These are phyloP conservation scores for Macaranga tanarius DNA, from an alignment of 441 rosid species.

Conservation along the genomic window DNA sequence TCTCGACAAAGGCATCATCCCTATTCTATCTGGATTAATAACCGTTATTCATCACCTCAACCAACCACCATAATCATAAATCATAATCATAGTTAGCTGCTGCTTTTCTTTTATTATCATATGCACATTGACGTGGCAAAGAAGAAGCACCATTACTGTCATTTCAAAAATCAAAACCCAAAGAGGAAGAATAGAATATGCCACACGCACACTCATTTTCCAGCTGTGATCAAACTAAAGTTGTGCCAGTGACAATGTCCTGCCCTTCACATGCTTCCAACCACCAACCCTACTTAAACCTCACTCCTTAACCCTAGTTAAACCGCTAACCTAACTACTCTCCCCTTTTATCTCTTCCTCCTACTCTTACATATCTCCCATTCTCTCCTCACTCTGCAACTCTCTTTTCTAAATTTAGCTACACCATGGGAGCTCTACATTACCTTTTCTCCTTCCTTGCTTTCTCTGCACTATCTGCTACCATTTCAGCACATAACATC, in stretches of 20 bases:
- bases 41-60: neutral
- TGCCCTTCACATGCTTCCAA: conserved; percentile 9
- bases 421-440: neutral
- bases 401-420: neutral
- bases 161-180: neutral
- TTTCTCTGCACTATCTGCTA: conserved; percentile 28
- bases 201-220: conserved; percentile 3
- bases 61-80: no score
- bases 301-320: conserved; percentile 1
- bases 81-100: no score
- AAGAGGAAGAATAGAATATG: neutral
- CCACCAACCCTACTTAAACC: conserved; percentile 10
- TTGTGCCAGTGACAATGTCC: neutral
- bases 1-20: no score
- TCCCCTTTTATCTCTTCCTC: conserved; percentile 3
- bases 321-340: neutral
- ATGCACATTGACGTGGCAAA: neutral
- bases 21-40: neutral
- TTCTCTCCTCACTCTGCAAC: neutral
- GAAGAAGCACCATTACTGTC: neutral
- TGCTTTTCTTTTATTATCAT: no score
- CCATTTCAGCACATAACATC: conserved; percentile 57
- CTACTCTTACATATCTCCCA: neutral
- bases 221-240: conserved; percentile 15
- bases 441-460: conserved; percentile 25